These are phyloP conservation scores for Fusarium albosuccineum DNA, from an alignment of 2,329 filamentous ascomycete species.

Conservation along the genomic window DNA sequence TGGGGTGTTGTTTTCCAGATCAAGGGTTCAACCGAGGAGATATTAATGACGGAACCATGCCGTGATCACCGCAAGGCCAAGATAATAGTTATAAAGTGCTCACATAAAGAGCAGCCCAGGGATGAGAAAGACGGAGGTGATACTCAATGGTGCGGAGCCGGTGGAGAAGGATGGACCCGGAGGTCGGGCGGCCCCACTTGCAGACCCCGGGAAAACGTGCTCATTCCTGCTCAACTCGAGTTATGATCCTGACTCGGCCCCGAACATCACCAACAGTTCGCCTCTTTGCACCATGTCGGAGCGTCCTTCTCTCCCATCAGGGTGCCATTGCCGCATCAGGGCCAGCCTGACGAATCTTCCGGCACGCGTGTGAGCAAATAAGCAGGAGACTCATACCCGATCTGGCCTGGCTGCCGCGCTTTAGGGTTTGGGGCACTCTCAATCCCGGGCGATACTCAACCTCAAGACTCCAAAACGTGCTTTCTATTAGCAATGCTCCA, in stretches of 20 bases:
- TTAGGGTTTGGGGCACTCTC: constrained; percentile 12
- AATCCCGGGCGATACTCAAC: constrained; percentile 9
- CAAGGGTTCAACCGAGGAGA: constrained; percentile 13
- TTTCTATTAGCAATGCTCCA: constrained; percentile 9
- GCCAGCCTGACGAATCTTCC: constrained; percentile 19
- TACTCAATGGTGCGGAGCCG: constrained; percentile 19
- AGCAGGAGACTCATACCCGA: constrained; percentile 36
- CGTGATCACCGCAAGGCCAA: not conserved
- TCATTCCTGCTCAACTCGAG: constrained; percentile 53
- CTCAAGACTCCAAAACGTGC: constrained; percentile 31
- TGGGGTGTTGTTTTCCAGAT: not conserved
- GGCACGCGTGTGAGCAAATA: constrained; percentile 40
- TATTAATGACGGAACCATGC: constrained; percentile 27
- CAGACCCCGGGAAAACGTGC: constrained; percentile 51
- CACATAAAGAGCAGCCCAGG: not conserved
- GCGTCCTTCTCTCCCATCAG: not conserved
- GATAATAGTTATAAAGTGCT: not conserved
- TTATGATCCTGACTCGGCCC: not conserved
- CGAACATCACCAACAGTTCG: constrained; percentile 11
- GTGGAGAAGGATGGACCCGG: constrained; percentile 18
- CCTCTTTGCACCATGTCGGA: not conserved
- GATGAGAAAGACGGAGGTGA: not conserved
- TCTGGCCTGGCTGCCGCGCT: constrained; percentile 40
- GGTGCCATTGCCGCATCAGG: constrained; percentile 19
- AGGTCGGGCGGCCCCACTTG: constrained; percentile 23